phyloP scores from a whole-genome alignment of 371 early-diverging fungal species.

The Nosema muscidifuracis region DNA sequence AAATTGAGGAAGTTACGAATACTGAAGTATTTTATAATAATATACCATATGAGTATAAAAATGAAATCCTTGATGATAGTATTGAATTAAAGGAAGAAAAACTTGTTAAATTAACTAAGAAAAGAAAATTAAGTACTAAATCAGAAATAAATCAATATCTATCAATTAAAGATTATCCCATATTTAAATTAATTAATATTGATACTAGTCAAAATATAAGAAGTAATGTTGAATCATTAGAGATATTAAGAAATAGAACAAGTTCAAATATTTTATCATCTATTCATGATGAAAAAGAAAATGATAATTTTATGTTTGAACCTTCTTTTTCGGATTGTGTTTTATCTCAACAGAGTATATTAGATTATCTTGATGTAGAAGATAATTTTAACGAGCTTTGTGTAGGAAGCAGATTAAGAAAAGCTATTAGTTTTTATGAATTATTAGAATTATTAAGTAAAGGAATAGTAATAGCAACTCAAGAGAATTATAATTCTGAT shows the following conservation, averaged over 20 bases:
- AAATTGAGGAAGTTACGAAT: neutral
- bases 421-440: neutral
- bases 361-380: neutral
- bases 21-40: too few relatives aligned
- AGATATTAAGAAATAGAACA: neutral
- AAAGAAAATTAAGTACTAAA: too few relatives aligned
- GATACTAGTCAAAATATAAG: too few relatives aligned
- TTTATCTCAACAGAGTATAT: too few relatives aligned
- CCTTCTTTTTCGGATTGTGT: too few relatives aligned
- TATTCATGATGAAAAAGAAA: too few relatives aligned
- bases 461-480: neutral
- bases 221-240: too few relatives aligned
- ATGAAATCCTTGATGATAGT: neutral
- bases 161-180: neutral
- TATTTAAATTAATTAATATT: neutral
- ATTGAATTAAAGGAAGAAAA: too few relatives aligned
- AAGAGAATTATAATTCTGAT: neutral
- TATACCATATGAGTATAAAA: neutral
- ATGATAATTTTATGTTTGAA: too few relatives aligned
- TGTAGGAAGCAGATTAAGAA: neutral
- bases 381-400: neutral
- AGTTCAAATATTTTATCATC: neutral
- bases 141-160: too few relatives aligned
- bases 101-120: too few relatives aligned
- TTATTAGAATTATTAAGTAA: neutral